Base-by-base conservation (phyloP, 2,329 filamentous ascomycete species). In the Paracoccidioides lutzii region DNA sequence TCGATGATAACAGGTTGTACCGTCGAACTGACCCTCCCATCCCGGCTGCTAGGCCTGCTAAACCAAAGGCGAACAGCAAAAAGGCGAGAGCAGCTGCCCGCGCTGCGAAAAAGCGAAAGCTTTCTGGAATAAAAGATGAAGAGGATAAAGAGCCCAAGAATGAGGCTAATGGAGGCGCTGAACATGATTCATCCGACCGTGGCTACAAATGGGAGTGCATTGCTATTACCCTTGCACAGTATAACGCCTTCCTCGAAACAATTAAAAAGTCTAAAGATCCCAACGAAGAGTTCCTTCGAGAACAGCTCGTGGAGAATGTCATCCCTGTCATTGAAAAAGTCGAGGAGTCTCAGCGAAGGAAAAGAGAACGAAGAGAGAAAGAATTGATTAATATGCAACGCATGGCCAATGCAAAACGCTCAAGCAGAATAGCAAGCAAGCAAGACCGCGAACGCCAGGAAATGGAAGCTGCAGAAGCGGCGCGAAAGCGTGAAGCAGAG, bases 1-100 rank as follows among this genome's bases (percentile, higher is more conserved):
- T 98, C 3, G 91, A 97, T 64, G 93, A 98, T 68, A 94, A 96
- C 64, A 82, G 93, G 59, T 76, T 98, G 44, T 98, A 98, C 69
- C 87, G 90, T 55, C 78, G 86, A 59, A 89, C 87, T n/a, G 88
- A 95, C 58, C 79, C 85, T 32, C 81, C 82, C 0, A 76, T 81
- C 1, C 79, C 82, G 5, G 71, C 80, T 12, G 72, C 78, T n/a
- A 44, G 15, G 22, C 68, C 77, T 2, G 70, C 78, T 32, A 85
- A 85, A 66, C 75, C 81, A 1, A 80, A 85, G 78, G 69, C 76
- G 4, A 87, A 83, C 64, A 81, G 79, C 32, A 84, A 83, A 62
- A 85, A 82, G 62, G 77, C 78, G 4, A 83, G 81, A 70, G 81
- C 78, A 56, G 78, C 76, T 60, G 72, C 76, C 60, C 80, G 88